These are phyloP conservation scores for Cajanus cajan DNA, from an alignment of 306 rosid species.

Conservation along the genomic window DNA sequence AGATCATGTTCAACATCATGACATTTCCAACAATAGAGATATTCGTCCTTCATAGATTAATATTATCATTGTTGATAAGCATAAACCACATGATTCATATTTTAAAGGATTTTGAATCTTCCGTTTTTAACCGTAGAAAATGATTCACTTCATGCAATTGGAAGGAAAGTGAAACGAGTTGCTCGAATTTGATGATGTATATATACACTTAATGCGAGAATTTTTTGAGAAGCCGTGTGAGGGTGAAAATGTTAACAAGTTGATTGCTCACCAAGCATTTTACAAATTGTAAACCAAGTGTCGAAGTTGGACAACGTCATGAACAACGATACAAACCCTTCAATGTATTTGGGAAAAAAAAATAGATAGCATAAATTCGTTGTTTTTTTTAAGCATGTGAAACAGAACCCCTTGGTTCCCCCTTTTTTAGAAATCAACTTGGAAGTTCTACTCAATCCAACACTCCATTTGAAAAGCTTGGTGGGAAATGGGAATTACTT, in stretches of 20 bases:
- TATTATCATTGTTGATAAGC: not conserved
- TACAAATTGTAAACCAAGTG: not conserved
- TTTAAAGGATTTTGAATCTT: not conserved
- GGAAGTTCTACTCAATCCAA: conserved; percentile 20
- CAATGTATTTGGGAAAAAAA: not conserved
- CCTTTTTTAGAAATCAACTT: conserved; percentile 16
- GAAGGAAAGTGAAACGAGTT: conserved; percentile 1
- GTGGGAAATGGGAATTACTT: conserved; percentile 25
- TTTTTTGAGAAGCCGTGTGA: not conserved
- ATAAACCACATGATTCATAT: not conserved
- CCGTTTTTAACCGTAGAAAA: not conserved
- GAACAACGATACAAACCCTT: not conserved
- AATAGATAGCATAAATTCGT: conserved; percentile 13
- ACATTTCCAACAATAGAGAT: not conserved
- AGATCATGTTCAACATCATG: not conserved
- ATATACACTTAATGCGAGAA: not conserved
- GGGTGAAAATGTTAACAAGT: not conserved
- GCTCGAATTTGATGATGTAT: conserved; percentile 3
- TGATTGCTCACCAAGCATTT: not conserved
- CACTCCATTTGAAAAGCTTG: conserved; percentile 15
- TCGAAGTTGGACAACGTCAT: not conserved
- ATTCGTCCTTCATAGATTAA: not conserved
- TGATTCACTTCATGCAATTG: conserved; percentile 1
- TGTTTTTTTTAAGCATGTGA: not conserved
- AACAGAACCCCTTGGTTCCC: not conserved